Evolutionary conservation across 1,284 basidiomycete genomes (phyloP).

Genomic region (Caloboletus firmus): DNA sequence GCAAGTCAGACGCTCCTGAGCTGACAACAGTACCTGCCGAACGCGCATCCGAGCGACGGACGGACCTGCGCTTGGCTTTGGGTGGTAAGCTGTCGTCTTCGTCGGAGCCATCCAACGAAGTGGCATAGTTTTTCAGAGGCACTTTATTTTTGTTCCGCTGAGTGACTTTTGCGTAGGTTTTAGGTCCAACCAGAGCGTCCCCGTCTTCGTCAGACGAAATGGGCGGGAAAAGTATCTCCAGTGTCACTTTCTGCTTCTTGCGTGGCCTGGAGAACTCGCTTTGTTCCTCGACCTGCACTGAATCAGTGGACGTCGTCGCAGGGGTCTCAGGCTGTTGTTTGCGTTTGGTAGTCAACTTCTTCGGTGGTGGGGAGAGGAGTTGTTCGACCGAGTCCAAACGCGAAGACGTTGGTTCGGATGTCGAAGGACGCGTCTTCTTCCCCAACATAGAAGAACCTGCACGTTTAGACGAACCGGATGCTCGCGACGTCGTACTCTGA

Average conservation of each 20-base stretch:
- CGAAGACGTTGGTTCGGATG: slow-evolving; percentile 8
- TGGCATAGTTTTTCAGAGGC: not conserved
- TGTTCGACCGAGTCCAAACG: slow-evolving; percentile 6
- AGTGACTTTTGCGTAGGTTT: not conserved
- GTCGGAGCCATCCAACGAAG: not conserved
- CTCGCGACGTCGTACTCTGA: slow-evolving; percentile 16
- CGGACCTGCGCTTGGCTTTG: slow-evolving; percentile 5
- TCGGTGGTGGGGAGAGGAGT: not conserved
- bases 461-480: slow-evolving; percentile 19
- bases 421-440: slow-evolving; percentile 18
- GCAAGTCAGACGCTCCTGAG: not conserved
- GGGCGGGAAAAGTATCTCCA: slow-evolving; percentile 10
- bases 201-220: slow-evolving; percentile 20
- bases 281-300: not conserved
- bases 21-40: not conserved
- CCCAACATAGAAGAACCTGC: slow-evolving; percentile 10
- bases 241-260: slow-evolving; percentile 22
- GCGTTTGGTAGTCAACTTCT: slow-evolving; percentile 18
- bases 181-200: not conserved
- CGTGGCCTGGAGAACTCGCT: slow-evolving; percentile 10
- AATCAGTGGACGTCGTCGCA: not conserved
- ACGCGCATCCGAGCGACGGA: not conserved
- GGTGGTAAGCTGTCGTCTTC: slow-evolving; percentile 1
- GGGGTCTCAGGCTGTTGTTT: slow-evolving; percentile 9
- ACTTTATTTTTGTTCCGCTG: not conserved